Evolutionary conservation across 306 rosid species (phyloP), one percentile per base, ranked within the genome.

Genomic region (Castanea sativa): DNA sequence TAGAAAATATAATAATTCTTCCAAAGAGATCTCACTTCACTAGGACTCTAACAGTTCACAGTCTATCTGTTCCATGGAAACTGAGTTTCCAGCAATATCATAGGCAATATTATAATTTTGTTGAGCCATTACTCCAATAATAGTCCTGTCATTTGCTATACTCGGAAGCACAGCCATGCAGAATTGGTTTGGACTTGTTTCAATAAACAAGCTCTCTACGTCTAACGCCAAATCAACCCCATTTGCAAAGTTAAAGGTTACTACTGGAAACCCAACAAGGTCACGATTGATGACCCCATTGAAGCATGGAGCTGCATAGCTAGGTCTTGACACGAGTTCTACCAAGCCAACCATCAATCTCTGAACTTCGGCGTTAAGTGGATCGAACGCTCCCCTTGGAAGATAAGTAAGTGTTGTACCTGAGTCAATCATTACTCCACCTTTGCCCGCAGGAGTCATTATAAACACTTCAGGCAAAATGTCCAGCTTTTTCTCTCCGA

Each of bases 61-160:
- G 21, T 88, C 86, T 73, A 85, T 85, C 38, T 81, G 59, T 72
- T 85, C 86, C 23, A 88, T 69, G 64, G 79, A 85, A 61, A 85
- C 45, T 8, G 53, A 8, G 25, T 3, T 8, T 41, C 5, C 74
- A 25, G 5, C 38, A 0, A 85, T 65, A 59, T 88, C 85, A 79
- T 78, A 85, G 55, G 81, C 89, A n/a, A 88, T 75, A 53, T 85
- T 85, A 49, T 88, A 88, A 76, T 67, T 76, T 21, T 88, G 86
- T 32, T 83, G 89, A 3, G 85, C 89, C 57, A 83, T 20, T 52
- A 85, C 59, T 8, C 85, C 87, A 69, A 83, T 76, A 41, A 83
- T 51, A 38, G 6, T 12, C 35, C 2, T 35, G 56, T 32, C 63
- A 14, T 1, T 13, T 25, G 80, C 27, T 10, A 20, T 78, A 73